Base-by-base conservation (phyloP, 2,329 filamentous ascomycete genomes). In the Sodiomyces alkalinus region DNA sequence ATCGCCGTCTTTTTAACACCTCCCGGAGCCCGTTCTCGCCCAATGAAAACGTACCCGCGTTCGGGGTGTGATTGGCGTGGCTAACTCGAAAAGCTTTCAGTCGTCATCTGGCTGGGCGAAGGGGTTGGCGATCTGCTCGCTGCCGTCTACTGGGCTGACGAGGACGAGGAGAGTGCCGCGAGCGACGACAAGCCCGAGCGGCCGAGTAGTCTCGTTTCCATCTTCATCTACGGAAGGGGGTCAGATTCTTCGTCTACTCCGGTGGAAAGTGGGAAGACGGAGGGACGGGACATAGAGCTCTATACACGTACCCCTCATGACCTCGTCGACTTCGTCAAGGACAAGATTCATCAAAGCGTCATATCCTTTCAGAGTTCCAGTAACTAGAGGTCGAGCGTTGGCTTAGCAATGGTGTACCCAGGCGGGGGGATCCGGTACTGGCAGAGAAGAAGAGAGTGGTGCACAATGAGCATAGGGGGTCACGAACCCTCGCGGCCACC, bases 271-370 rank as follows among this genome's bases (percentile, higher is more conserved):
- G 22, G 26, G 15, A 15, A 7, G 8, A 12, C 22, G n/a, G 28
- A 17, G 29, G 29, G 7, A 30, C 13, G 12, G 18, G 7, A n/a
- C n/a, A n/a, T n/a, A n/a, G n/a, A n/a, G n/a, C n/a, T n/a, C n/a
- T n/a, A n/a, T n/a, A n/a, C n/a, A n/a, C 65, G 37, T 58, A 92
- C 87, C 87, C 62, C 79, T 70, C 56, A 94, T 74, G 26, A 78
- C 68, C 53, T 98, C 90, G 51, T 90, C 75, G 29, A 92, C 87
- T 42, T 96, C 81, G 47, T 96, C 90, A 32, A 98, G 63, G 16
- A 98, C 90, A 36, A 98, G 65, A 52, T 98, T 98, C 86, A 96
- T 96, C 35, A 98, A 66, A 44, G 90, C 86, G 51, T 98, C 90
- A 52, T 86, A 96, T 37, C 90, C 90, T 55, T 96, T 96, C 22